Base-by-base conservation (phyloP, 345 rosid species). In the Lepidium aucheri region DNA sequence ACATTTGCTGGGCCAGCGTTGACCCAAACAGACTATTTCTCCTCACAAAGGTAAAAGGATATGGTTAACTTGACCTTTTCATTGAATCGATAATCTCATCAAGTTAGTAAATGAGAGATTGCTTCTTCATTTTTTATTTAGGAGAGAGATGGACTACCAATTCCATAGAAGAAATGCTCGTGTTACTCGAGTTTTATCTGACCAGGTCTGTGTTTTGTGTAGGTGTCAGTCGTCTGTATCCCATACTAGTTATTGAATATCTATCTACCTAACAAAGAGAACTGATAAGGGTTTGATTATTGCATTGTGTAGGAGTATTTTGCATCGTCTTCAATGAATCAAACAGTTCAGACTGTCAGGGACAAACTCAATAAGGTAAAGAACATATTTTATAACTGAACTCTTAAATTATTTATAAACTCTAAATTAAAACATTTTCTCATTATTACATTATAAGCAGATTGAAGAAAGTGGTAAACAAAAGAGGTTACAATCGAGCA, bases 291-390 rank as follows among this genome's bases (percentile, higher is more conserved):
- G 18, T 53, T 36, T 5, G 30, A 42, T 13, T 10, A 50, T 16
- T 58, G 55, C 8, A 66, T 77, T 63, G 47, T 60, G 52, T 82
- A 94, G 96, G 97, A 88, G 40, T 90, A 90, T 67, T 90, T 94
- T 69, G 73, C 80, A 20, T 85, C 86, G 3, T 77, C 76, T 10
- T 94, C 95, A 16, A 94, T 90, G 99, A 90, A 94, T 74, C 84
- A 78, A 69, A 88, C 95, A 0, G 96, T 85, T 53, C 76, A 64
- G 47, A 68, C 74, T 65, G 96, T 90, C 6, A 70, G 95, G 70
- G 90, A 88, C 50, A 94, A 88, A 77, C 97, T 94, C 57, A 63
- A 83, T 52, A 83, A 88, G 94, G 97, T 88, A 76, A 79, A 39
- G 46, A 65, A 30, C 15, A 20, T 30, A 16, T 58, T 34, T 0